phyloP scores from a whole-genome alignment of 129 eudicot genomes.

The Artemisia argyi region DNA sequence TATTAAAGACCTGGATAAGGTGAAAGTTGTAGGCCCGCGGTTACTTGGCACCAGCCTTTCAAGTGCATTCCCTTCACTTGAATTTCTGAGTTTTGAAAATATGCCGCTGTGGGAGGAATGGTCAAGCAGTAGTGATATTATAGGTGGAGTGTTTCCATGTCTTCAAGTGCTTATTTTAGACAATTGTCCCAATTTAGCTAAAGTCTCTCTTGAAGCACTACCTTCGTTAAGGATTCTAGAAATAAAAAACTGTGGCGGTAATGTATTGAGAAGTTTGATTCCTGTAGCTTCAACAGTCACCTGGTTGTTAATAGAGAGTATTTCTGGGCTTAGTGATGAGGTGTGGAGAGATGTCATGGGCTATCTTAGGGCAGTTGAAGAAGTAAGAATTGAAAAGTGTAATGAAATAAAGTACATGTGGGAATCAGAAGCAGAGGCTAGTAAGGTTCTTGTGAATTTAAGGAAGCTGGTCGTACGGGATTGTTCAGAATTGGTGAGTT shows the following conservation, averaged over 20 bases:
- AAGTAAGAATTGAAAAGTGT: neutral
- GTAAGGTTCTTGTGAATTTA: slow-evolving; percentile 4
- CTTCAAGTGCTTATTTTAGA: neutral
- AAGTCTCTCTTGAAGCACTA: neutral
- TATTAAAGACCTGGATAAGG: neutral
- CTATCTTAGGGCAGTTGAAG: slow-evolving; percentile 9
- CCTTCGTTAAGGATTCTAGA: neutral
- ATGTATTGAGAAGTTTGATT: slow-evolving; percentile 3
- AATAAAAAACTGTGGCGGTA: neutral
- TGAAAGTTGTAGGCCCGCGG: neutral
- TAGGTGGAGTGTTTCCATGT: slow-evolving; percentile 2
- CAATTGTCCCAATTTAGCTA: neutral
- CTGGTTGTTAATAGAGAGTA: neutral
- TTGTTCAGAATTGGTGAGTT: slow-evolving; percentile 6
- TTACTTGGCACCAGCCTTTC: neutral
- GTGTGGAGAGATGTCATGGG: slow-evolving; percentile 16
- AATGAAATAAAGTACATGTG: slow-evolving; percentile 19
- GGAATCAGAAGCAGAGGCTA: slow-evolving; percentile 13
- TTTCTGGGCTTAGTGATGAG: slow-evolving; percentile 13
- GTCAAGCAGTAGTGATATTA: neutral
- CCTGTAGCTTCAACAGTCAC: neutral
- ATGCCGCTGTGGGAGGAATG: neutral
- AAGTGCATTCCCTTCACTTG: slow-evolving; percentile 13
- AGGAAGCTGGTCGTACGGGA: neutral
- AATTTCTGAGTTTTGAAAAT: neutral